A percentile compares a stretch with the other conserved stretches of the same genome.
These are phyloP conservation scores for Lactarius hatsudake DNA, from an alignment of 768 basidiomycete genomes.

Conservation along the genomic window DNA sequence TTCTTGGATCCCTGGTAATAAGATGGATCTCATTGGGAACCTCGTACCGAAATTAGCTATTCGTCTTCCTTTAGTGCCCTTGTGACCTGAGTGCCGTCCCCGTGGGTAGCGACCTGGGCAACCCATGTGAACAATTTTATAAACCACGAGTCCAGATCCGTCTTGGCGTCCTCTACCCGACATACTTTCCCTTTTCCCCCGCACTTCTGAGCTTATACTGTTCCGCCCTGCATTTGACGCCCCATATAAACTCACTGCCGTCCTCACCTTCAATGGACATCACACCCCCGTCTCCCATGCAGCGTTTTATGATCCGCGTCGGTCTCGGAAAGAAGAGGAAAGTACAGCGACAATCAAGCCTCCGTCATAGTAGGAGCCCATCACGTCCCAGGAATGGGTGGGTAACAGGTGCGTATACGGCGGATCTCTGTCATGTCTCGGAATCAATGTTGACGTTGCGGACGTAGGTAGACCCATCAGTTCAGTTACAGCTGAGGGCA, in stretches of 20 bases:
- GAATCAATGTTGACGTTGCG: neutral
- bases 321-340: conserved; percentile 5
- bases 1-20: neutral
- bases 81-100: neutral
- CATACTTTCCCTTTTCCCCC: neutral
- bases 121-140: neutral
- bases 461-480: conserved; percentile 1
- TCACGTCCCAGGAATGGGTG: neutral
- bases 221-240: neutral
- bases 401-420: neutral
- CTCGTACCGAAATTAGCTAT: neutral
- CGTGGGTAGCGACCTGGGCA: neutral
- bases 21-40: neutral
- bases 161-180: neutral
- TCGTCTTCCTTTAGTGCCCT: neutral
- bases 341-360: neutral
- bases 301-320: conserved; percentile 3
- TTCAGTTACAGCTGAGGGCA: neutral
- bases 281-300: neutral
- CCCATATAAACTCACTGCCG: neutral
- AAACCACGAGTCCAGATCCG: neutral
- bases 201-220: neutral
- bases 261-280: neutral
- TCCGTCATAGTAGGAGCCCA: neutral
- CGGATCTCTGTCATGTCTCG: neutral